phyloP scores from a whole-genome alignment of 768 basidiomycete genomes.

The Plicaturopsis crispa region DNA sequence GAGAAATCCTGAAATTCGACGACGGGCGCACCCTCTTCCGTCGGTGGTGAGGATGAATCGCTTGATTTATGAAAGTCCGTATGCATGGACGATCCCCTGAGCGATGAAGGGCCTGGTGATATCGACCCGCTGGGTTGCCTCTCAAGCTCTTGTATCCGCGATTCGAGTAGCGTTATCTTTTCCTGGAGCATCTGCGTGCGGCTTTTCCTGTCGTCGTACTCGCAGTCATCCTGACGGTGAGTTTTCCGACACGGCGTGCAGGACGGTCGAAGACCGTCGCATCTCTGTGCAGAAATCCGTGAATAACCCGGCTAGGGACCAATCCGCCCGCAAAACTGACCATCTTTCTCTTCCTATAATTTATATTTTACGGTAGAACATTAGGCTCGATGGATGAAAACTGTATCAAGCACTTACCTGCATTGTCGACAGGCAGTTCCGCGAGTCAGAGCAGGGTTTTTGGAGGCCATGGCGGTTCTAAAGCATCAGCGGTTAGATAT shows the following conservation, averaged over 20 bases:
- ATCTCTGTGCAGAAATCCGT: slow-evolving; percentile 35
- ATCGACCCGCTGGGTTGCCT: no score
- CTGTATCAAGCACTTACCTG: slow-evolving; percentile 24
- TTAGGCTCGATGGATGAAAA: no score
- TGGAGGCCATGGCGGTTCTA: no score
- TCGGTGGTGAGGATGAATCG: no score
- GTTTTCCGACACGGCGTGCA: slow-evolving; percentile 51
- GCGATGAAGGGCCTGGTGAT: no score
- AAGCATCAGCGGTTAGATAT: no score
- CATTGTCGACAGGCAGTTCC: slow-evolving; percentile 38
- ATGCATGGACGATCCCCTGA: no score
- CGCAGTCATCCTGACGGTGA: slow-evolving; percentile 42
- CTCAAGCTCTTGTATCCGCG: slow-evolving; percentile 47
- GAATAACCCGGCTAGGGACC: neutral
- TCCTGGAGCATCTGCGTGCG: slow-evolving; percentile 52
- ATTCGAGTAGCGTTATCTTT: slow-evolving; percentile 45
- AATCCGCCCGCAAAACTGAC: slow-evolving; percentile 17
- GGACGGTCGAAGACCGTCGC: slow-evolving; percentile 48
- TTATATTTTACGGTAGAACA: slow-evolving; percentile 1
- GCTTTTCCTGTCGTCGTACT: slow-evolving; percentile 58
- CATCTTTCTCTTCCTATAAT: slow-evolving; percentile 33
- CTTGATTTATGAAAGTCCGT: no score
- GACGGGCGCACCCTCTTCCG: no score
- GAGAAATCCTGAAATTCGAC: no score
- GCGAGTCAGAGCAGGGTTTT: slow-evolving; percentile 21